These are phyloP conservation scores for Cucurbita moschata DNA, from an alignment of 306 rosid genomes.

Conservation along the genomic window DNA sequence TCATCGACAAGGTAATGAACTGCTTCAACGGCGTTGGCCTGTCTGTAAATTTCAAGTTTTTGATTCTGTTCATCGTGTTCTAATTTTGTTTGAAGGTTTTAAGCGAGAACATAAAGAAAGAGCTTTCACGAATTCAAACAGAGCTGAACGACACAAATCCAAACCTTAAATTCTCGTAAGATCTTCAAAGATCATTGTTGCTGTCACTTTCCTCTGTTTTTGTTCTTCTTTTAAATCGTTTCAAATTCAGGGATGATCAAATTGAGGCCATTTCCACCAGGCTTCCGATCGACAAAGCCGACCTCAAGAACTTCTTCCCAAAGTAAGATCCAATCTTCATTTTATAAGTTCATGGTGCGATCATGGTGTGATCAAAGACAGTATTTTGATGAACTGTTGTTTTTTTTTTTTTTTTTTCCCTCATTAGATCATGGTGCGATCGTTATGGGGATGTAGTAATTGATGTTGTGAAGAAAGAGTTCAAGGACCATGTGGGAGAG, in stretches of 20 bases:
- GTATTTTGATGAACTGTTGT: not conserved
- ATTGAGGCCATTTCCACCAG: slow-evolving; percentile 41
- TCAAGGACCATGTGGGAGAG: slow-evolving; percentile 66
- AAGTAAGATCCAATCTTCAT: slow-evolving; percentile 13
- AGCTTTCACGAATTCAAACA: slow-evolving; percentile 61
- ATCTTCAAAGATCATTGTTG: not conserved
- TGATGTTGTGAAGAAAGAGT: slow-evolving; percentile 73
- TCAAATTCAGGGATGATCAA: slow-evolving; percentile 31
- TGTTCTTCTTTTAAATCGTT: not conserved
- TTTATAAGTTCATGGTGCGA: not conserved
- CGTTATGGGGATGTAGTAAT: slow-evolving; percentile 54
- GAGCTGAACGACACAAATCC: slow-evolving; percentile 66
- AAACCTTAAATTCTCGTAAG: slow-evolving; percentile 56
- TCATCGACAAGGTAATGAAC: slow-evolving; percentile 58
- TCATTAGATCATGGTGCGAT: slow-evolving; percentile 63
- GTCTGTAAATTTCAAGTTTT: not conserved
- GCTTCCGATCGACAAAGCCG: slow-evolving; percentile 46
- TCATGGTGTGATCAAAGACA: too few species aligned
- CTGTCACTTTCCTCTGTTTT: not conserved
- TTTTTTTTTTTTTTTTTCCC: not conserved
- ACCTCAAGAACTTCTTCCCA: slow-evolving; percentile 38
- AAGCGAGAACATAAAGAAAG: slow-evolving; percentile 66
- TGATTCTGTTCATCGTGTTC: not conserved
- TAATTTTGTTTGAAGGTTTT: slow-evolving; percentile 31
- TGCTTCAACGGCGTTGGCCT: not conserved